These are phyloP conservation scores for Chionographis japonica DNA, from an alignment of 106 monocot genomes.

Conservation along the genomic window DNA sequence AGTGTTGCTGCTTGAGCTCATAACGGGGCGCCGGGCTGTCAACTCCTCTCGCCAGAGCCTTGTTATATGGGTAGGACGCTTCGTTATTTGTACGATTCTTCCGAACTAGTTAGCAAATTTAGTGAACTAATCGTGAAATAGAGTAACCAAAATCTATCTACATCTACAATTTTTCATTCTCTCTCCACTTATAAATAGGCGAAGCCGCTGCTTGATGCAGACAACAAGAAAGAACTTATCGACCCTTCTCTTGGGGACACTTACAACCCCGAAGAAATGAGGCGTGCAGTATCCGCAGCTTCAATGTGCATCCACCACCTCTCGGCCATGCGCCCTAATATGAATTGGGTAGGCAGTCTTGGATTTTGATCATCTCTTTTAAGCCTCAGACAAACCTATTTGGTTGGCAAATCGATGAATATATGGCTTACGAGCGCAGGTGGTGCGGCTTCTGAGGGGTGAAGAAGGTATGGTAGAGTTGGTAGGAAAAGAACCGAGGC, in stretches of 20 bases:
- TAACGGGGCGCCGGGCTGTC: conserved; percentile 71
- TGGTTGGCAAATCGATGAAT: too few species aligned
- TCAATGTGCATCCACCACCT: conserved; percentile 78
- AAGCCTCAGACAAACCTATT: background rate
- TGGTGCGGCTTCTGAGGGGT: conserved; percentile 43
- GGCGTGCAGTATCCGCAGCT: conserved; percentile 44
- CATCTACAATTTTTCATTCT: too few species aligned
- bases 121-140: too few species aligned
- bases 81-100: background rate
- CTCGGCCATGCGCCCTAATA: conserved; percentile 54
- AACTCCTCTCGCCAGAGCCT: conserved; percentile 72
- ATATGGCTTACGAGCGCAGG: conserved; percentile 20
- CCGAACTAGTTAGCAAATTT: background rate
- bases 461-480: conserved; percentile 33
- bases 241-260: conserved; percentile 47
- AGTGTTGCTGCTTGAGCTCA: conserved; percentile 84
- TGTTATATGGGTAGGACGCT: conserved; percentile 75
- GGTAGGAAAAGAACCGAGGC: conserved; percentile 16
- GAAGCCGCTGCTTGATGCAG: conserved; percentile 61
- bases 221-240: conserved; percentile 39
- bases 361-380: background rate
- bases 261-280: conserved; percentile 49
- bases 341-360: conserved; percentile 47
- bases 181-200: conserved; percentile 31
- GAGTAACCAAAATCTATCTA: background rate